These are phyloP conservation scores for Globisporangium megalacanthum DNA, from an alignment of 352 stramenopile species.

Conservation along the genomic window DNA sequence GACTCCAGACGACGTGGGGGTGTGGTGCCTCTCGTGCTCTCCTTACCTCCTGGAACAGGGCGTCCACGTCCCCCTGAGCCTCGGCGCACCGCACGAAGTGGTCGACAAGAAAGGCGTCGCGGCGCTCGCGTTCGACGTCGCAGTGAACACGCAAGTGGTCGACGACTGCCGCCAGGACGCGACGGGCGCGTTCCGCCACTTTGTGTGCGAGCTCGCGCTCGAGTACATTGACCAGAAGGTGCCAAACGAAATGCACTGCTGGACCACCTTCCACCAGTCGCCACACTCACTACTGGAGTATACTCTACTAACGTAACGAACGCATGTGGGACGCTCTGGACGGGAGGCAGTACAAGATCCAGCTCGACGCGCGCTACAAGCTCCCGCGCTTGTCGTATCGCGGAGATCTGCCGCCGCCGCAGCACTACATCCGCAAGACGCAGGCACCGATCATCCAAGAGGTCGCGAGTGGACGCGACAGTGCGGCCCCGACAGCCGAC, in stretches of 20 bases:
- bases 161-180: constrained; percentile 59
- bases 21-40: not conserved
- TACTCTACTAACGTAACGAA: too few species aligned
- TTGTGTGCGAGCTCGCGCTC: constrained; percentile 77
- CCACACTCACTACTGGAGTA: too few species aligned
- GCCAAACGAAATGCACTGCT: not conserved
- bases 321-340: not conserved
- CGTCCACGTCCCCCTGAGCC: constrained; percentile 69
- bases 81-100: constrained; percentile 67
- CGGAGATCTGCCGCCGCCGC: constrained; percentile 52
- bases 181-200: constrained; percentile 69
- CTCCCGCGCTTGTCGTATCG: constrained; percentile 64
- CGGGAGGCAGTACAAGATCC: constrained; percentile 58
- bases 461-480: constrained; percentile 16
- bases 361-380: constrained; percentile 72
- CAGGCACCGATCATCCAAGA: constrained; percentile 72
- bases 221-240: constrained; percentile 84
- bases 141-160: constrained; percentile 72
- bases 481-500: too few species aligned
- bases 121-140: constrained; percentile 71
- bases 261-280: not conserved
- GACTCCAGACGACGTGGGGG: too few species aligned
- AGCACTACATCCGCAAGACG: constrained; percentile 77
- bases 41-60: constrained; percentile 23
- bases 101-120: constrained; percentile 60